Evolutionary conservation across 2,329 filamentous ascomycete genomes (phyloP).

Genomic region (Aspergillus persii): DNA sequence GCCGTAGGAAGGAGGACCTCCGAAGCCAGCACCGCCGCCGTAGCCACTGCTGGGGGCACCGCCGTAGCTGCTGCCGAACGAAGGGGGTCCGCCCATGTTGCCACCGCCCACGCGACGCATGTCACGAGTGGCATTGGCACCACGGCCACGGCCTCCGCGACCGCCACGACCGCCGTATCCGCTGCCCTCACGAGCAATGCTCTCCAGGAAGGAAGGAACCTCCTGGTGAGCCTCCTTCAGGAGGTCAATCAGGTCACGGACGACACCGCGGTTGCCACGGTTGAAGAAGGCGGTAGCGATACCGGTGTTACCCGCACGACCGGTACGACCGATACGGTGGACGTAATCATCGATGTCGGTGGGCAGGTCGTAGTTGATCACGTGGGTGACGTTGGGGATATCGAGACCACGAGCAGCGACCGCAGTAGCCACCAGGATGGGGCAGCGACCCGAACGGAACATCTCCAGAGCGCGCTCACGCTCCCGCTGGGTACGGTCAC

Average conservation of each 20-base stretch:
- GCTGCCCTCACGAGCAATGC: constrained; percentile 90
- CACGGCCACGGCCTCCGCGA: constrained; percentile 69
- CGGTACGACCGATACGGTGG: constrained; percentile 98
- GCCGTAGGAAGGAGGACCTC: constrained; percentile 25
- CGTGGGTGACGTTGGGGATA: constrained; percentile 94
- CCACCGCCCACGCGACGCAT: constrained; percentile 70
- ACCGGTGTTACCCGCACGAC: constrained; percentile 98
- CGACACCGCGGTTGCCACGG: constrained; percentile 96
- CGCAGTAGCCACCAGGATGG: constrained; percentile 93
- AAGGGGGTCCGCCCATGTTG: constrained; percentile 38
- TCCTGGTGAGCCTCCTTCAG: constrained; percentile 99
- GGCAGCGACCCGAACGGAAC: constrained; percentile 94
- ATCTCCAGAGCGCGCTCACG: constrained; percentile 97
- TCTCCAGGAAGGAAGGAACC: constrained; percentile 89
- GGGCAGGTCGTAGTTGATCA: constrained; percentile 99
- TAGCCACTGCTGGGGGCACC: constrained; percentile 31
- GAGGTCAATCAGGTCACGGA: constrained; percentile 93
- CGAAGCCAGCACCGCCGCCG: constrained; percentile 36
- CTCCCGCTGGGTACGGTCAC: constrained; percentile 97
- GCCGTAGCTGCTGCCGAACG: constrained; percentile 34
- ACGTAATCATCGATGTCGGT: constrained; percentile 99
- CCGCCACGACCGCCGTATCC: constrained; percentile 72
- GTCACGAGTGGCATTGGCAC: constrained; percentile 71
- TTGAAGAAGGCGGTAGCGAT: constrained; percentile 99
- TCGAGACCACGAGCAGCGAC: constrained; percentile 89